phyloP scores from a whole-genome alignment of 805 yeast genomes.

The Metschnikowia colocasiae region DNA sequence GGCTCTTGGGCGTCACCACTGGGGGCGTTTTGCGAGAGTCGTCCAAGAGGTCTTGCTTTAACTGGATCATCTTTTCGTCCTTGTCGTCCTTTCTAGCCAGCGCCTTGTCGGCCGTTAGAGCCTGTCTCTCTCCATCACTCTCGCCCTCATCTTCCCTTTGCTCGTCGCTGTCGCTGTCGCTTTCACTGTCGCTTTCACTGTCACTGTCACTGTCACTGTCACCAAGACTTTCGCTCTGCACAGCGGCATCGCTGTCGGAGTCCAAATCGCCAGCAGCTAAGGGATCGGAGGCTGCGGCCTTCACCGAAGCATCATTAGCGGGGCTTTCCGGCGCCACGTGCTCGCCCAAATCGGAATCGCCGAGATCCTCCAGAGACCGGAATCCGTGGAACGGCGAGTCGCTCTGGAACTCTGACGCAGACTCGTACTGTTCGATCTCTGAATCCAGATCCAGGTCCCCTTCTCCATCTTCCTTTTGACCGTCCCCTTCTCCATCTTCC shows the following conservation, averaged over 20 bases:
- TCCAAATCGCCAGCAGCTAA: neutral
- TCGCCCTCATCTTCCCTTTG: conserved; percentile 14
- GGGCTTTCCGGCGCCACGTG: neutral
- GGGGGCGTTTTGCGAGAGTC: conserved; percentile 16
- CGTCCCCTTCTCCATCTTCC: neutral
- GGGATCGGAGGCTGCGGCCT: neutral
- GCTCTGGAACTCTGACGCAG: conserved; percentile 30
- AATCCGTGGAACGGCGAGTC: conserved; percentile 15
- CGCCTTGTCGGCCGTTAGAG: too few relatives aligned
- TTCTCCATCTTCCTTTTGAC: conserved; percentile 15
- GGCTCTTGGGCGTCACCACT: neutral
- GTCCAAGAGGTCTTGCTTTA: conserved; percentile 16
- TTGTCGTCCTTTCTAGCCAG: too few relatives aligned
- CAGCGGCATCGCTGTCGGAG: conserved; percentile 6
- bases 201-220: conserved; percentile 20
- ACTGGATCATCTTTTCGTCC: conserved; percentile 9
- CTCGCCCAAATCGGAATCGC: conserved; percentile 4
- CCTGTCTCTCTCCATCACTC: neutral
- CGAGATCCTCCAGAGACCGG: neutral
- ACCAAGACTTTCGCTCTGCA: conserved; percentile 6
- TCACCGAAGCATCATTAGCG: too few relatives aligned
- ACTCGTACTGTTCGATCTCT: conserved; percentile 26
- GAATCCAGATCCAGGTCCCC: conserved; percentile 6
- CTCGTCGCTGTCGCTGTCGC: conserved; percentile 26
- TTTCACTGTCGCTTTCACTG: conserved; percentile 21